Conservation (phyloP, 345 rosid genomes). For the Bruguiera sexangula region DNA sequence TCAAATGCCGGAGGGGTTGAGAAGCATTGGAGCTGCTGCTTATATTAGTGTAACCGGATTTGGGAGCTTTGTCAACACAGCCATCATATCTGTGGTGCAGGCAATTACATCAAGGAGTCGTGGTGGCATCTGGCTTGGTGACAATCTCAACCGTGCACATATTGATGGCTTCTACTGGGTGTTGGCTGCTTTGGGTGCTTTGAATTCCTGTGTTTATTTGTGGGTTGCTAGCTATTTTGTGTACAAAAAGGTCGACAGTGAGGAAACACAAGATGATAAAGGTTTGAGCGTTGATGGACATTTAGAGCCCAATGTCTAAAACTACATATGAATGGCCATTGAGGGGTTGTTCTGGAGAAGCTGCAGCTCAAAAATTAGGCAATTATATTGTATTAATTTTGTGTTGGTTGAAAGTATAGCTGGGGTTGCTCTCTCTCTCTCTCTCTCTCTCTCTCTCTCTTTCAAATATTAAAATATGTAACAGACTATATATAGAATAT, state of each 20-base stretch:
- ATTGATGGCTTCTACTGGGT: slow-evolving; percentile 69
- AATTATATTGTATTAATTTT: too few species aligned
- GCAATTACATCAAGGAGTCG: slow-evolving; percentile 37
- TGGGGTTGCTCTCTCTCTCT: too few species aligned
- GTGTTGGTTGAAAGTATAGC: too few species aligned
- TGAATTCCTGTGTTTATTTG: slow-evolving; percentile 48
- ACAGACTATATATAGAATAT: too few species aligned
- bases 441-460: too few species aligned
- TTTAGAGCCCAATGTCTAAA: too few species aligned
- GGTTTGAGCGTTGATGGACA: too few species aligned
- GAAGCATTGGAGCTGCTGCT: slow-evolving; percentile 86
- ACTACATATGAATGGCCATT: too few species aligned
- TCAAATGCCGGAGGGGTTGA: slow-evolving; percentile 76
- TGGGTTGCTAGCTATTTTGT: slow-evolving; percentile 57
- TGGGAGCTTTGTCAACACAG: slow-evolving; percentile 71
- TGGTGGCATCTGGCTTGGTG: slow-evolving; percentile 49
- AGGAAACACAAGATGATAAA: neutral
- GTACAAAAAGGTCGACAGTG: slow-evolving; percentile 51
- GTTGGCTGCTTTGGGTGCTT: slow-evolving; percentile 55
- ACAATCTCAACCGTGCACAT: slow-evolving; percentile 63
- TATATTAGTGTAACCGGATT: slow-evolving; percentile 57
- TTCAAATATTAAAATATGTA: too few species aligned
- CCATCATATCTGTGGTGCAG: slow-evolving; percentile 52
- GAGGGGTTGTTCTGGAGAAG: too few species aligned
- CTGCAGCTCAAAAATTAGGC: too few species aligned